These are phyloP conservation scores for Melanogaster broomeanus DNA, from an alignment of 768 basidiomycete species.

Conservation along the genomic window DNA sequence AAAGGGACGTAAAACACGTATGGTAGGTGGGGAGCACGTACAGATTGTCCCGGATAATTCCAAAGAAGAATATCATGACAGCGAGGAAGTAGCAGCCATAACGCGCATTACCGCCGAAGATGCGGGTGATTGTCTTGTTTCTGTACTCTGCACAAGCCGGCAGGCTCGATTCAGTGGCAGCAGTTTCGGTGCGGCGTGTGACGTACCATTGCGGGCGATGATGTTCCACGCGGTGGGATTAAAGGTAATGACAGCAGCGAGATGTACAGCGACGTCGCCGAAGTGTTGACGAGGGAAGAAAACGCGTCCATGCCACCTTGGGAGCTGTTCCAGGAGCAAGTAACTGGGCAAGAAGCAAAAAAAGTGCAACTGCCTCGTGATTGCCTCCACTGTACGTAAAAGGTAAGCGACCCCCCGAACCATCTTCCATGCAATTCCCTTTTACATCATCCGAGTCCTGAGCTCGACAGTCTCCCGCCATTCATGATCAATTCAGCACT, in stretches of 20 bases:
- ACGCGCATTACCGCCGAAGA: slow-evolving; percentile 73
- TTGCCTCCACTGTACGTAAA: not conserved
- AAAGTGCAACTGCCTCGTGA: not conserved
- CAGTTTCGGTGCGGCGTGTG: not conserved
- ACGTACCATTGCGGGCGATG: slow-evolving; percentile 85
- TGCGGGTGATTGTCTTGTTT: slow-evolving; percentile 84
- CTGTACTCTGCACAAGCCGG: slow-evolving; percentile 56
- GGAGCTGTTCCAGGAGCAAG: not conserved
- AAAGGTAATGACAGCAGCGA: slow-evolving; percentile 73
- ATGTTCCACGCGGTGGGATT: slow-evolving; percentile 98
- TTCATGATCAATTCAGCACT: no score
- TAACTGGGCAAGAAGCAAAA: not conserved
- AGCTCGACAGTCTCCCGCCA: no score
- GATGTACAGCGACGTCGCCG: slow-evolving; percentile 63
- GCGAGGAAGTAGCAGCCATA: slow-evolving; percentile 89
- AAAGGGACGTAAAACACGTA: not conserved
- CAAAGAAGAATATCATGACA: slow-evolving; percentile 78
- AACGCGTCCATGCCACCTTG: slow-evolving; percentile 26
- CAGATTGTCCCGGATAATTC: slow-evolving; percentile 85
- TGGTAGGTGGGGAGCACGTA: slow-evolving; percentile 40
- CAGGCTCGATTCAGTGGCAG: not conserved
- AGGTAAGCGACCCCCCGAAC: not conserved
- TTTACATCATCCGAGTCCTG: no score
- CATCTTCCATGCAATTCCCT: no score
- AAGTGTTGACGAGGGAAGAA: slow-evolving; percentile 51